A percentile compares a stretch with the other conserved stretches of the same genome.
Evolutionary conservation across 140 eudicot species (phyloP).

Genomic region (Flaveria floridana): DNA sequence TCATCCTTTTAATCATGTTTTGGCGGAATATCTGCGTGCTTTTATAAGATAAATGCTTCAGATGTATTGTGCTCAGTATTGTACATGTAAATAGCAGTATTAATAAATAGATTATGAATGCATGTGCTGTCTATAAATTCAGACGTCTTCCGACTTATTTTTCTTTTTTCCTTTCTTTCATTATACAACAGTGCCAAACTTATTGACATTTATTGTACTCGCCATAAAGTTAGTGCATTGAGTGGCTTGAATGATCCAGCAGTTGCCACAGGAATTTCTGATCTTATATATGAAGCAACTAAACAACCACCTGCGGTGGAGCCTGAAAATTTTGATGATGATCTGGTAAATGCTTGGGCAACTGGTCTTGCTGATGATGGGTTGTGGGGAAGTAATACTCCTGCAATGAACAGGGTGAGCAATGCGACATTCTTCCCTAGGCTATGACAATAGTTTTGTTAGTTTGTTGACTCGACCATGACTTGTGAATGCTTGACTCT

Average conservation of each 20-base stretch:
- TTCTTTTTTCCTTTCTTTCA: not conserved
- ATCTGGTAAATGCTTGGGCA: slow-evolving; percentile 91
- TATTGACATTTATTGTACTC: slow-evolving; percentile 65
- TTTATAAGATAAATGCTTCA: no score
- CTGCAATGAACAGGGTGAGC: slow-evolving; percentile 83
- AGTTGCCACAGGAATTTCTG: slow-evolving; percentile 73
- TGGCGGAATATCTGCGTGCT: no score
- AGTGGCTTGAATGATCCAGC: slow-evolving; percentile 68
- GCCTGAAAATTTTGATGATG: slow-evolving; percentile 70
- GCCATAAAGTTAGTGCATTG: slow-evolving; percentile 65
- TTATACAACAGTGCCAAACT: slow-evolving; percentile 59
- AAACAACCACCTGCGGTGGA: slow-evolving; percentile 45
- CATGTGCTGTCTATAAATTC: not conserved
- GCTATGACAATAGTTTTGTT: not conserved
- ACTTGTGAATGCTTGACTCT: not conserved
- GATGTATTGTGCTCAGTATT: slow-evolving; percentile 13
- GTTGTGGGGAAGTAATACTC: slow-evolving; percentile 68
- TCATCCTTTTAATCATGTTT: no score
- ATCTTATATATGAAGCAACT: slow-evolving; percentile 70
- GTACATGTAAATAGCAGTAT: slow-evolving; percentile 6
- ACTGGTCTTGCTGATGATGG: slow-evolving; percentile 80
- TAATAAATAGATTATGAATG: not conserved
- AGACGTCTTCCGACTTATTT: not conserved
- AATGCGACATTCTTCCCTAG: slow-evolving; percentile 1
- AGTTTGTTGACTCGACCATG: not conserved